Percentiles rank a stretch among this genome's conserved stretches.
Evolutionary conservation across 257 asterid species (phyloP).

Genomic region (Fraxinus excelsior): DNA sequence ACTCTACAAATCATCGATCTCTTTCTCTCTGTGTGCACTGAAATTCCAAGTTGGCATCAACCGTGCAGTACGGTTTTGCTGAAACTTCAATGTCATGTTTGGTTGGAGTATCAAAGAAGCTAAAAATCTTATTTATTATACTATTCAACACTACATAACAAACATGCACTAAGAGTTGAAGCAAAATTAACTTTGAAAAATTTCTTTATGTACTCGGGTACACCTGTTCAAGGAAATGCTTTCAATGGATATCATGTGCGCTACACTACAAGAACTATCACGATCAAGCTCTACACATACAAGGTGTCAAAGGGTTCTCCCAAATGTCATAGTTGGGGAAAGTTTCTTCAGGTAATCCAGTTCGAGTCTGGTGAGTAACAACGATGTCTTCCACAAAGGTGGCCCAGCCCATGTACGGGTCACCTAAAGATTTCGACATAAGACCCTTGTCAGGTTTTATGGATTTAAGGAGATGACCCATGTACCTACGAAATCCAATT

Average conservation of each 20-base stretch:
- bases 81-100: neutral
- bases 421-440: slow-evolving; percentile 95
- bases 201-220: slow-evolving; percentile 4
- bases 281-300: slow-evolving; percentile 90
- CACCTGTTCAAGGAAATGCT: slow-evolving; percentile 13
- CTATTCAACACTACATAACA: neutral
- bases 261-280: slow-evolving; percentile 28
- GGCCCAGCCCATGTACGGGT: slow-evolving; percentile 99
- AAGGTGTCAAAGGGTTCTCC: slow-evolving; percentile 97
- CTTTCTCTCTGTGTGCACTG: neutral
- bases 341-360: slow-evolving; percentile 93
- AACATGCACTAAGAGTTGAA: slow-evolving; percentile 1
- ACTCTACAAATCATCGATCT: slow-evolving; percentile 16
- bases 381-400: slow-evolving; percentile 85
- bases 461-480: slow-evolving; percentile 90
- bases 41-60: slow-evolving; percentile 21
- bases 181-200: slow-evolving; percentile 20
- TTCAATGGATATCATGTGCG: slow-evolving; percentile 18
- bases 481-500: slow-evolving; percentile 81
- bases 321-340: slow-evolving; percentile 97
- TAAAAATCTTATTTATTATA: neutral
- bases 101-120: neutral
- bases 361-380: slow-evolving; percentile 85
- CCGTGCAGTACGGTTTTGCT: slow-evolving; percentile 17
- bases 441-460: slow-evolving; percentile 97